A percentile compares a stretch with the other conserved stretches of the same genome.
phyloP scores from a whole-genome alignment of 345 rosid species.

The Moringa oleifera region DNA sequence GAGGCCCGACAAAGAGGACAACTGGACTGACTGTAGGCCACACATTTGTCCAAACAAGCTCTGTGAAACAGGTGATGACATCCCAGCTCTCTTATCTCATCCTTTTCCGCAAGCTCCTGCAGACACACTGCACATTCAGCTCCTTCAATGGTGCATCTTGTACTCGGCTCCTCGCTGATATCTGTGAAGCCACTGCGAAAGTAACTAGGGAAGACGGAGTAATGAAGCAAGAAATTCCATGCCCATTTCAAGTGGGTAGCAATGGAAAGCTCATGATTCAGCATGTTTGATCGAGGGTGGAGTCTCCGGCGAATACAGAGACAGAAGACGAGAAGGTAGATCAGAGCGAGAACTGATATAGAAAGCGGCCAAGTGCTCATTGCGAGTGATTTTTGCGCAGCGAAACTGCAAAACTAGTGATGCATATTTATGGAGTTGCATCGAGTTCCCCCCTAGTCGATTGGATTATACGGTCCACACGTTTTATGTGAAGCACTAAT shows the following conservation, averaged over 20 bases:
- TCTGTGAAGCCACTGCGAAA: neutral
- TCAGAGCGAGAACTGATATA: neutral
- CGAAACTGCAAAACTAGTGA: no score
- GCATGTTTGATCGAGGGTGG: constrained; percentile 1
- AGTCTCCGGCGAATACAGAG: neutral
- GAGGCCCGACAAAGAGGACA: constrained; percentile 40
- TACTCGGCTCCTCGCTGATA: neutral
- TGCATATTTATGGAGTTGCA: no score
- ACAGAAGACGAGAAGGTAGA: neutral
- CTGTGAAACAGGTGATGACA: constrained; percentile 40
- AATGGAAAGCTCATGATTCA: neutral
- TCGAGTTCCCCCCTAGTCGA: no score
- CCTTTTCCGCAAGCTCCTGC: constrained; percentile 20
- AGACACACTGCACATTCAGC: constrained; percentile 27
- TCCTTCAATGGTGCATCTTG: neutral
- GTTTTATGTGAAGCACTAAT: no score
- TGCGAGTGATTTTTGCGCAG: no score
- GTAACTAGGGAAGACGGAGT: constrained; percentile 1
- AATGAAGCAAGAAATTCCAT: constrained; percentile 13
- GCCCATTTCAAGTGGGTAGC: constrained; percentile 15
- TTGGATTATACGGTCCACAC: no score
- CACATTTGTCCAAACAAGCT: constrained; percentile 34
- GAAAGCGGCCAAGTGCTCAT: no score
- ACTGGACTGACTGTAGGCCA: constrained; percentile 6
- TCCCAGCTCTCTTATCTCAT: constrained; percentile 23